Evolutionary conservation across 139 green algal genomes (phyloP).

Genomic region (Nannochloris sp.): DNA sequence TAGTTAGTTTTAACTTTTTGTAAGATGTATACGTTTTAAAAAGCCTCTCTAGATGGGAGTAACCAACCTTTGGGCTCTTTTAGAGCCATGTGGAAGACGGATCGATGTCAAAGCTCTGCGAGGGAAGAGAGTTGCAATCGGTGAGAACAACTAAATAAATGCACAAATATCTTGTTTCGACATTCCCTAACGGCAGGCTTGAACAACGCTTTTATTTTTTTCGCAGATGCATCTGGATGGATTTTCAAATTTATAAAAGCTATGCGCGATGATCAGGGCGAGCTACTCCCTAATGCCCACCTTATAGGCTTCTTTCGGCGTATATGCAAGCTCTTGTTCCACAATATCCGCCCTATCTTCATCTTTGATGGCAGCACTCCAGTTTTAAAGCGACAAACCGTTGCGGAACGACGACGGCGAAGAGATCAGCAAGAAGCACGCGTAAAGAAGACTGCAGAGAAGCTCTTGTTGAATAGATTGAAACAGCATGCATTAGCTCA

Average conservation of each 20-base stretch:
- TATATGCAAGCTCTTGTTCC: slow-evolving; percentile 93
- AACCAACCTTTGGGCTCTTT: slow-evolving; percentile 71
- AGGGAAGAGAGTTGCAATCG: slow-evolving; percentile 77
- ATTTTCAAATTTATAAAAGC: slow-evolving; percentile 93
- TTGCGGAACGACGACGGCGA: slow-evolving; percentile 47
- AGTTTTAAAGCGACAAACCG: slow-evolving; percentile 84
- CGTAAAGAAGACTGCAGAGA: slow-evolving; percentile 80
- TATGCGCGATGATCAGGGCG: slow-evolving; percentile 87
- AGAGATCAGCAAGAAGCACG: slow-evolving; percentile 63
- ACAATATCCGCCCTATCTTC: slow-evolving; percentile 89
- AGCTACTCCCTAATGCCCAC: slow-evolving; percentile 91
- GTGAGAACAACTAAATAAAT: too few relatives aligned
- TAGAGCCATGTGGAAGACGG: slow-evolving; percentile 77
- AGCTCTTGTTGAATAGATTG: slow-evolving; percentile 87
- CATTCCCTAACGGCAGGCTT: too few relatives aligned
- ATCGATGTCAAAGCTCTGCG: slow-evolving; percentile 77
- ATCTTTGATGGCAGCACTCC: slow-evolving; percentile 97
- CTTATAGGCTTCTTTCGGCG: slow-evolving; percentile 93
- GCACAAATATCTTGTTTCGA: too few relatives aligned
- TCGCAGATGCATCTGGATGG: slow-evolving; percentile 93
- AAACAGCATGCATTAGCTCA: slow-evolving; percentile 43
- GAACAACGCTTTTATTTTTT: neutral
- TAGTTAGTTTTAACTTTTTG: too few relatives aligned
- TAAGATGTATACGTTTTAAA: too few relatives aligned
- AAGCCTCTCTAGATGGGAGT: slow-evolving; percentile 85